A percentile compares a stretch with the other conserved stretches of the same genome.
Evolutionary conservation across 768 basidiomycete genomes (phyloP).

Genomic region (Floccularia luteovirens): DNA sequence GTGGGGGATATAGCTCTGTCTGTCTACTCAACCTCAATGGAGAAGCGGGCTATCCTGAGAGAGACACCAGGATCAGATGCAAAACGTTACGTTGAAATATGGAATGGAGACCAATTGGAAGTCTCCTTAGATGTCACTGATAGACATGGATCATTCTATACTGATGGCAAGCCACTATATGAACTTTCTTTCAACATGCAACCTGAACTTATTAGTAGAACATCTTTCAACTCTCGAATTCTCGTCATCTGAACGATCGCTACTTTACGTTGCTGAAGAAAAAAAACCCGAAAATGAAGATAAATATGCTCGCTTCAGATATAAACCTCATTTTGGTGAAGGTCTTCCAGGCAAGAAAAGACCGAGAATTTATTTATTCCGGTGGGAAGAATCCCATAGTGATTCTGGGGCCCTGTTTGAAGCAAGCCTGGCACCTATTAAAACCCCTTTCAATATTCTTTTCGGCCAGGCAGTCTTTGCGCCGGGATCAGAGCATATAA

Average conservation of each 20-base stretch:
- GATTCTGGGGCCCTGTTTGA: background rate
- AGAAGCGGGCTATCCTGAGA: conserved; percentile 38
- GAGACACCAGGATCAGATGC: conserved; percentile 20
- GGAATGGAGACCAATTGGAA: conserved; percentile 36
- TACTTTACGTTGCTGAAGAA: conserved; percentile 58
- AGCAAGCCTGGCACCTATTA: background rate
- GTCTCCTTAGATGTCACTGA: conserved; percentile 49
- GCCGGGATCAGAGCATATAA: conserved; percentile 21
- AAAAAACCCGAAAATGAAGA: conserved; percentile 25
- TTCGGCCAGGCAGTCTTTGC: conserved; percentile 55
- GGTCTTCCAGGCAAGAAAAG: conserved; percentile 41
- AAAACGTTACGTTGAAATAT: conserved; percentile 55
- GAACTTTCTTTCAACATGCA: background rate
- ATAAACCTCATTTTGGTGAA: conserved; percentile 58
- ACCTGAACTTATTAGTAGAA: conserved; percentile 25
- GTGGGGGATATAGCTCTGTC: conserved; percentile 30
- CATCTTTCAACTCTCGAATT: conserved; percentile 45
- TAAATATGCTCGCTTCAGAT: conserved; percentile 41
- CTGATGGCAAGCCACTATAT: conserved; percentile 38
- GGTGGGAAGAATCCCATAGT: conserved; percentile 25
- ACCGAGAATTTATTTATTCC: conserved; percentile 48
- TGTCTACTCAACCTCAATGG: conserved; percentile 32
- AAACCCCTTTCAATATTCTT: conserved; percentile 16
- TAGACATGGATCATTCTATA: conserved; percentile 50
- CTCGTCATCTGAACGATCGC: conserved; percentile 38